Conservation (phyloP, 768 basidiomycete species). For the Lactifluus pinguis region DNA sequence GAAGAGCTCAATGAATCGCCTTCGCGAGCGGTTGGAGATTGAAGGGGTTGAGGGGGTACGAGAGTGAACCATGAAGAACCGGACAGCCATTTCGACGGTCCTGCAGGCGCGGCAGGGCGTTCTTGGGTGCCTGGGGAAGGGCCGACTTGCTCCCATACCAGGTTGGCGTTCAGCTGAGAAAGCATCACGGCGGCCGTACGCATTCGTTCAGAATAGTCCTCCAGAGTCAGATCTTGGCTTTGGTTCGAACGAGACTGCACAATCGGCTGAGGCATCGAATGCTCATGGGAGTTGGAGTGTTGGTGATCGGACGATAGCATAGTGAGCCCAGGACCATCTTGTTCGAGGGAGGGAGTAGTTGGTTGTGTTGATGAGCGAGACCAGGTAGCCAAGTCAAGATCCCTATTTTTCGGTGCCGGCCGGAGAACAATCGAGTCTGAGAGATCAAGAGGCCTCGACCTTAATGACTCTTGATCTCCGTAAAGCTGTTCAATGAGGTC, state of each 20-base stretch:
- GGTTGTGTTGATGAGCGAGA: slow-evolving; percentile 44
- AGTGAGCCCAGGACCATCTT: background rate
- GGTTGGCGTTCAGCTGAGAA: slow-evolving; percentile 83
- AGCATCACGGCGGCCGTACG: slow-evolving; percentile 98
- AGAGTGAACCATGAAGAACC: slow-evolving; percentile 24
- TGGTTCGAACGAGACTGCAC: slow-evolving; percentile 4
- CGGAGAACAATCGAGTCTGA: slow-evolving; percentile 81
- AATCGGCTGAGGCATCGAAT: slow-evolving; percentile 9
- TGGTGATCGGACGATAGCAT: background rate
- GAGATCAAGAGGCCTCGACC: slow-evolving; percentile 63
- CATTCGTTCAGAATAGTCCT: slow-evolving; percentile 99
- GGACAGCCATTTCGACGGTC: slow-evolving; percentile 25
- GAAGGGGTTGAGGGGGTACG: slow-evolving; percentile 5
- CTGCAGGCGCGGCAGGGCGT: slow-evolving; percentile 14
- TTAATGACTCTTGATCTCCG: slow-evolving; percentile 65
- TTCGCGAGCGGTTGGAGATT: slow-evolving; percentile 9
- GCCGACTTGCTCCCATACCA: slow-evolving; percentile 45
- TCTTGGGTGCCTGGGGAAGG: slow-evolving; percentile 18
- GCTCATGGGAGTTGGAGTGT: slow-evolving; percentile 6
- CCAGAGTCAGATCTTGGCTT: slow-evolving; percentile 53
- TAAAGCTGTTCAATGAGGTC: slow-evolving; percentile 96
- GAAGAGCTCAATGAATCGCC: slow-evolving; percentile 26
- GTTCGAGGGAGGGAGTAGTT: slow-evolving; percentile 36
- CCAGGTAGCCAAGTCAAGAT: slow-evolving; percentile 82
- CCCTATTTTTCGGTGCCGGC: slow-evolving; percentile 77